Evolutionary conservation across 495 filamentous ascomycete genomes (phyloP).

Genomic region (Peziza echinospora): DNA sequence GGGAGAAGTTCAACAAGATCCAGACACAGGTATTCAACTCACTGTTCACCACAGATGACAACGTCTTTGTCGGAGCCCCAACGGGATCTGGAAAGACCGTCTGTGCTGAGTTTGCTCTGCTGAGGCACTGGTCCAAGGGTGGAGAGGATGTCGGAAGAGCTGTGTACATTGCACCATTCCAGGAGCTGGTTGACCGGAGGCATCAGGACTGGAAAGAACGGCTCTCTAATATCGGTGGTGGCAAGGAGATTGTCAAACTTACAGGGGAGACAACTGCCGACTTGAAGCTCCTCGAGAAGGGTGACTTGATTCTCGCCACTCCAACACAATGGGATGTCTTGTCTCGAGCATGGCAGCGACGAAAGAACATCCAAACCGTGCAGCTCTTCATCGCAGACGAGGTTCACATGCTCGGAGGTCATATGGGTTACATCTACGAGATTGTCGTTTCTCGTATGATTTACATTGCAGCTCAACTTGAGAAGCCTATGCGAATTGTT

Average conservation of each 20-base stretch:
- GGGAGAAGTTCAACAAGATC: constrained; percentile 85
- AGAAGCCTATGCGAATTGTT: constrained; percentile 66
- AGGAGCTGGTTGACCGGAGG: constrained; percentile 68
- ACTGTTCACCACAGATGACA: constrained; percentile 73
- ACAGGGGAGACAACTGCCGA: constrained; percentile 85
- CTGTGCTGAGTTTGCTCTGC: constrained; percentile 80
- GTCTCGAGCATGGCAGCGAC: constrained; percentile 83
- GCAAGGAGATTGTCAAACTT: constrained; percentile 83
- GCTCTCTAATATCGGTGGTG: constrained; percentile 45
- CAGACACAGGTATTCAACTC: constrained; percentile 95
- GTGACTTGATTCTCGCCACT: constrained; percentile 82
- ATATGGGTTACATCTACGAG: constrained; percentile 78
- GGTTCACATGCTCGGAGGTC: constrained; percentile 84
- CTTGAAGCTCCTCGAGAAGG: constrained; percentile 66
- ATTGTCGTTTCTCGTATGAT: constrained; percentile 94
- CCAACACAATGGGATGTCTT: constrained; percentile 88
- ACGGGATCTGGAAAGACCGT: constrained; percentile 92
- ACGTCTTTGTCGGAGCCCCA: constrained; percentile 73
- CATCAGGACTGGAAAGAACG: constrained; percentile 67
- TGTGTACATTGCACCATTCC: constrained; percentile 90
- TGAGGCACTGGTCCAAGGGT: constrained; percentile 63
- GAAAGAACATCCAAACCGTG: constrained; percentile 83
- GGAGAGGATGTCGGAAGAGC: constrained; percentile 44
- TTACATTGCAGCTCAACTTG: constrained; percentile 73
- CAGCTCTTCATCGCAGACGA: constrained; percentile 91